Percentiles rank a stretch among this genome's conserved stretches.
Conservation (phyloP, 2,329 filamentous ascomycete genomes). For the Onygenales sp. region DNA sequence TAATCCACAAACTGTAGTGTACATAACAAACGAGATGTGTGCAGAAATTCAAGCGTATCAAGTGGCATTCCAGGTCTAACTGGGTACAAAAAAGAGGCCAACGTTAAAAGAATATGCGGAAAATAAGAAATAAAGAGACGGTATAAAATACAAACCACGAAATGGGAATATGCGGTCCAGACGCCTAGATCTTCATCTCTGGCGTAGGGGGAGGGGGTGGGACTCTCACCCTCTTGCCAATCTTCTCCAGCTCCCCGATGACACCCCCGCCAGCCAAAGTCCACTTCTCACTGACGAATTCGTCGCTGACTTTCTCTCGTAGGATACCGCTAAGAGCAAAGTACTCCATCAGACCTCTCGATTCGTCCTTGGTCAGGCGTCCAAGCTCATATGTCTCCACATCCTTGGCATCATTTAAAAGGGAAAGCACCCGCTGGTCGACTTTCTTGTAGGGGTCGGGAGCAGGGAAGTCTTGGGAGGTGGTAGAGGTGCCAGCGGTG, state of each 20-base stretch:
- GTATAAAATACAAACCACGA: not conserved
- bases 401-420: slow-evolving; percentile 25
- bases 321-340: slow-evolving; percentile 80
- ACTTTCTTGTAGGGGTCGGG: slow-evolving; percentile 44
- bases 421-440: slow-evolving; percentile 44
- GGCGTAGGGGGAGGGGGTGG: not conserved
- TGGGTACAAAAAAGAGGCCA: not conserved
- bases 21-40: not conserved
- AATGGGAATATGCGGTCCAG: not conserved
- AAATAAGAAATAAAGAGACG: not conserved
- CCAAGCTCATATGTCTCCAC: slow-evolving; percentile 48
- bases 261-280: slow-evolving; percentile 69
- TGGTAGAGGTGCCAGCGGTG: slow-evolving; percentile 26
- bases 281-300: slow-evolving; percentile 72
- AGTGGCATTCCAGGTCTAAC: not conserved
- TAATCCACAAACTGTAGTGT: not conserved
- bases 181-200: not conserved
- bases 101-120: not conserved
- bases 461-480: slow-evolving; percentile 33
- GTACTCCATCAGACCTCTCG: slow-evolving; percentile 78
- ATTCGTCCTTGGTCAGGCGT: slow-evolving; percentile 65
- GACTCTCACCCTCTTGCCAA: slow-evolving; percentile 39
- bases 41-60: not conserved
- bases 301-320: slow-evolving; percentile 59
- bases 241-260: slow-evolving; percentile 75